Percentiles rank a stretch among this genome's conserved stretches.
phyloP scores from a whole-genome alignment of 805 yeast species.

The Wickerhamiella dianesei region DNA sequence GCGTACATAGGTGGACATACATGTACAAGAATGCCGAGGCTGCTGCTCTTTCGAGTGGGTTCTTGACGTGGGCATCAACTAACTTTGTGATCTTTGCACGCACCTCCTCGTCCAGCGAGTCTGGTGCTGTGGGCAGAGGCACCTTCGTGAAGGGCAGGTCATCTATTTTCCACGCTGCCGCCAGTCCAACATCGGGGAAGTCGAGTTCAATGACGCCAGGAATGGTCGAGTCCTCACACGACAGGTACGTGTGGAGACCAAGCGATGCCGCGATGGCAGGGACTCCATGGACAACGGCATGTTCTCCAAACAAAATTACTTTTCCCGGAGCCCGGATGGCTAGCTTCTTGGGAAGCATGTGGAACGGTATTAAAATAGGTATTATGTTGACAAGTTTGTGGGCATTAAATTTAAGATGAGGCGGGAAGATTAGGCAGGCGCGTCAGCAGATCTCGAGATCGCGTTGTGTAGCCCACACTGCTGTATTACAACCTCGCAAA shows the following conservation, averaged over 20 bases:
- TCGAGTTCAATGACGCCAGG: conserved; percentile 42
- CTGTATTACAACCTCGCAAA: background rate
- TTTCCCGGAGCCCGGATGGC: conserved; percentile 91
- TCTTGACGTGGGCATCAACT: conserved; percentile 27
- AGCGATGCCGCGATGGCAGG: conserved; percentile 96
- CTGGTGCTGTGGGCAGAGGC: conserved; percentile 2
- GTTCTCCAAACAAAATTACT: conserved; percentile 92
- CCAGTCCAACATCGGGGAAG: conserved; percentile 70
- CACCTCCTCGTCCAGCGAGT: conserved; percentile 31
- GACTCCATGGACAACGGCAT: conserved; percentile 83
- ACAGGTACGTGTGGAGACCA: conserved; percentile 66
- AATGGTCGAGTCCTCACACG: conserved; percentile 36
- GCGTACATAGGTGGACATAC: conserved; percentile 43
- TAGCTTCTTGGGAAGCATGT: conserved; percentile 28
- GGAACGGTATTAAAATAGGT: no score
- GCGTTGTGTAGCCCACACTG: no score
- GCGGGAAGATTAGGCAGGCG: no score
- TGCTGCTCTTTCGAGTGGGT: conserved; percentile 57
- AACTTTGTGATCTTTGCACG: conserved; percentile 42
- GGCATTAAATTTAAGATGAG: no score
- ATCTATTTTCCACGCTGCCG: conserved; percentile 45
- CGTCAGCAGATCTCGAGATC: no score
- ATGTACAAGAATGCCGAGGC: conserved; percentile 76
- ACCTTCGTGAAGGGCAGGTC: conserved; percentile 46
- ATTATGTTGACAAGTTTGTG: no score